These are phyloP conservation scores for Lagenidium giganteum DNA, from an alignment of 352 stramenopile genomes.

Conservation along the genomic window DNA sequence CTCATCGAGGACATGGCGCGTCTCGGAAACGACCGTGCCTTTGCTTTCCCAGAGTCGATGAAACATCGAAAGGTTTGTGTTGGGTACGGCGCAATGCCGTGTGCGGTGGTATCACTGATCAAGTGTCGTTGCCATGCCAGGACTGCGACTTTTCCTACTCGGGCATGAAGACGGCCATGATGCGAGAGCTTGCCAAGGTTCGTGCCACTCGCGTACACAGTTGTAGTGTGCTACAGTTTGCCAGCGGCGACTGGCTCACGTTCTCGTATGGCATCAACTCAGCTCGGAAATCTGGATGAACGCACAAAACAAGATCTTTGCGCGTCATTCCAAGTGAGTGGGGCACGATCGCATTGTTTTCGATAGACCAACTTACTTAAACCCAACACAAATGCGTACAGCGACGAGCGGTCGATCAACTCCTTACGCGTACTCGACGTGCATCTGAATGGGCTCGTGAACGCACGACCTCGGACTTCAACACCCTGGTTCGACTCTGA, in stretches of 20 bases:
- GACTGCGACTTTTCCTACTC: conserved; percentile 97
- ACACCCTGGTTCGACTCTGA: conserved; percentile 85
- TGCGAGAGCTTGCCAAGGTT: conserved; percentile 58
- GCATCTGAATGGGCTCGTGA: conserved; percentile 78
- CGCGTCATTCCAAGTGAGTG: conserved; percentile 92
- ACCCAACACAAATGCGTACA: too few relatives aligned
- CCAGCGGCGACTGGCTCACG: too few relatives aligned
- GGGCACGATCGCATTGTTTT: too few relatives aligned
- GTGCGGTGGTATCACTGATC: too few relatives aligned
- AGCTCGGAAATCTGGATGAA: too few relatives aligned
- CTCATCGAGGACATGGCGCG: conserved; percentile 88
- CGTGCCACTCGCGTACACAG: too few relatives aligned
- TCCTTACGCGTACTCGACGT: conserved; percentile 68
- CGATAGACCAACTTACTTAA: too few relatives aligned
- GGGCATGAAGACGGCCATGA: conserved; percentile 95
- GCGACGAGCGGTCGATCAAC: conserved; percentile 41
- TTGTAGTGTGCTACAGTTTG: too few relatives aligned
- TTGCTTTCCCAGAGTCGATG: conserved; percentile 89
- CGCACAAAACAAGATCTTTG: conserved; percentile 89
- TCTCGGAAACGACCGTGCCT: conserved; percentile 80
- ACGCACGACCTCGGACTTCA: conserved; percentile 31
- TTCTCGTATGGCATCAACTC: too few relatives aligned
- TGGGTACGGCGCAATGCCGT: too few relatives aligned
- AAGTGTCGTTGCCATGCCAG: too few relatives aligned
- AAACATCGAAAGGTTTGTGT: conserved; percentile 65